Percentiles rank a stretch among this genome's conserved stretches.
These are phyloP conservation scores for Cystobasidium sp. DNA, from an alignment of 1,284 basidiomycete species.

Conservation along the genomic window DNA sequence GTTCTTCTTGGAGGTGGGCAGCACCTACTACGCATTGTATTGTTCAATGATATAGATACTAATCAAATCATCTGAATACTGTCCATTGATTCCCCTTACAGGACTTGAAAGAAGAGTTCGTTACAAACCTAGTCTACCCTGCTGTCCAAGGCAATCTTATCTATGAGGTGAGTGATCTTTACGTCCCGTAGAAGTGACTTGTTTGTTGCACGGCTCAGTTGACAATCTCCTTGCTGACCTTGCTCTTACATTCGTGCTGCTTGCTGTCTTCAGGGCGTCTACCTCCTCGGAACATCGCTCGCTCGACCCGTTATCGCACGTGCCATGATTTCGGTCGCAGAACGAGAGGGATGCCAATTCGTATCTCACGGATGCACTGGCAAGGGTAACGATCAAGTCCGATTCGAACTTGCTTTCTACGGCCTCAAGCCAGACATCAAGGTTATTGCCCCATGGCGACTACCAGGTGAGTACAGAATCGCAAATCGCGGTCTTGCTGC, in stretches of 20 bases:
- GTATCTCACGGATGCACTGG: constrained; percentile 99
- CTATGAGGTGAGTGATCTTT: constrained; percentile 73
- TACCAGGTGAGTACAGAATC: constrained; percentile 68
- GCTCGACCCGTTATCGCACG: constrained; percentile 98
- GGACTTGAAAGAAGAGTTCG: constrained; percentile 94
- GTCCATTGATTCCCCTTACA: constrained; percentile 54
- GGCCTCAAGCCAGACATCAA: constrained; percentile 98
- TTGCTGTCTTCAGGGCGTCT: constrained; percentile 71
- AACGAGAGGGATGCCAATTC: constrained; percentile 88
- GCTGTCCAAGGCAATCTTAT: constrained; percentile 98
- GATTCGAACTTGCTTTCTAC: constrained; percentile 99
- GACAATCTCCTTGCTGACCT: neutral
- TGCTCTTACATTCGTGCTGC: neutral
- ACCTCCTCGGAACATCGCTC: constrained; percentile 95
- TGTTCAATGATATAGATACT: neutral
- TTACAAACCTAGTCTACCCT: constrained; percentile 93
- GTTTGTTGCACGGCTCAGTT: neutral
- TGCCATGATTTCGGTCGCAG: constrained; percentile 95
- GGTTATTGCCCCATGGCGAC: constrained; percentile 96
- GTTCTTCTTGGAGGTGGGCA: constrained; percentile 81
- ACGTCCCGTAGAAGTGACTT: neutral
- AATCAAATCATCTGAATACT: no score
- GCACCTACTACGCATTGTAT: neutral
- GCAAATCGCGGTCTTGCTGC: no score
- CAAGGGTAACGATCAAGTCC: constrained; percentile 99